Evolutionary conservation across 305 asterid species (phyloP).

Genomic region (Rubia peregrina): DNA sequence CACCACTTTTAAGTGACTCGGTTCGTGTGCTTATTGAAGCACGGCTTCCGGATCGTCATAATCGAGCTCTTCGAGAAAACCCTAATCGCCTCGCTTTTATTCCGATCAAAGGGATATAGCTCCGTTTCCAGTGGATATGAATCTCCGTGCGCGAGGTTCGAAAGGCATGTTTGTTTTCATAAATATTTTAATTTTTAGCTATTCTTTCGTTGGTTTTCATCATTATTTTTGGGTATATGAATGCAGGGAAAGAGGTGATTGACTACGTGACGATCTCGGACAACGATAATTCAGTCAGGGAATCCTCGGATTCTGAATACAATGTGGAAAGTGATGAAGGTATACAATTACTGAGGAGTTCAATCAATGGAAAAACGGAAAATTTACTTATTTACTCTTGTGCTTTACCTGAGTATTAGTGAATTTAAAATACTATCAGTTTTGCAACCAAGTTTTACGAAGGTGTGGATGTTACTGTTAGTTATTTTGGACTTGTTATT

Average conservation of each 20-base stretch:
- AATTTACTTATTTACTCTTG: neutral
- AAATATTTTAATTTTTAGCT: neutral
- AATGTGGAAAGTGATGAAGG: slow-evolving; percentile 34
- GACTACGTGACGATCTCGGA: slow-evolving; percentile 28
- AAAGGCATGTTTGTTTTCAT: slow-evolving; percentile 29
- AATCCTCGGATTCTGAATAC: slow-evolving; percentile 45
- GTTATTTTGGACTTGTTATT: neutral
- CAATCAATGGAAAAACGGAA: too few species aligned
- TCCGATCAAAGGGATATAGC: slow-evolving; percentile 1
- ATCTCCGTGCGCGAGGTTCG: slow-evolving; percentile 44
- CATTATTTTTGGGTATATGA: slow-evolving; percentile 7
- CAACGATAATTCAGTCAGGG: slow-evolving; percentile 3
- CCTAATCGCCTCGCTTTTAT: slow-evolving; percentile 21
- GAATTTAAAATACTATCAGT: neutral
- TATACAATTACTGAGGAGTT: slow-evolving; percentile 11
- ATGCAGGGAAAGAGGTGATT: slow-evolving; percentile 37
- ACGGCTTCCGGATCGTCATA: neutral
- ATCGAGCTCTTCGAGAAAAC: slow-evolving; percentile 16
- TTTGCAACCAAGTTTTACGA: too few species aligned
- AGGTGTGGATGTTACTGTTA: neutral
- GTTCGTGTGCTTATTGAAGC: neutral
- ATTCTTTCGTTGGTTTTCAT: neutral
- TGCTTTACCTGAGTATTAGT: neutral
- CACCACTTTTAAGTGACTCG: slow-evolving; percentile 15
- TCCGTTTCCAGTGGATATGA: slow-evolving; percentile 28